Percentiles rank a stretch among this genome's conserved stretches.
phyloP scores from a whole-genome alignment of 2,329 filamentous ascomycete species.

The Aspergillus jensenii region DNA sequence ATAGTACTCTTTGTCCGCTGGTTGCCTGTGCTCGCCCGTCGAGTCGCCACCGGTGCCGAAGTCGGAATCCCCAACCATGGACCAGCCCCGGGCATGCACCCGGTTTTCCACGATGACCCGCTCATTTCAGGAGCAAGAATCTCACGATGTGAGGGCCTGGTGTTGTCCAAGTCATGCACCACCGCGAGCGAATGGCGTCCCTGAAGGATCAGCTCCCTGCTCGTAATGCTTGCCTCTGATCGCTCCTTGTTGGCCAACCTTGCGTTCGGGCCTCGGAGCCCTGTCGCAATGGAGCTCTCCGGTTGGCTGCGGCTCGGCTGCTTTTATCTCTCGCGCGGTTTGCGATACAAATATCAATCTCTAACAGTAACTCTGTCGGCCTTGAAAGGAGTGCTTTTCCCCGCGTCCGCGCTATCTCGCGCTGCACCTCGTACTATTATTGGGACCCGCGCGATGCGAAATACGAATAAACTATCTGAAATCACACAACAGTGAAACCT shows the following conservation, averaged over 20 bases:
- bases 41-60: constrained; percentile 4
- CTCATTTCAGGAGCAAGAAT: neutral
- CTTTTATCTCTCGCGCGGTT: constrained; percentile 16
- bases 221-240: constrained; percentile 6
- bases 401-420: neutral
- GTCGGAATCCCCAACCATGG: constrained; percentile 14
- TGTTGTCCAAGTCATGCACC: neutral
- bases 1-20: neutral
- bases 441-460: neutral
- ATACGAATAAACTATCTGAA: neutral
- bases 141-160: neutral
- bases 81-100: neutral
- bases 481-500: neutral
- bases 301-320: constrained; percentile 1
- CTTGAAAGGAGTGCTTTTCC: neutral
- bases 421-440: neutral
- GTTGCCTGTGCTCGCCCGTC: neutral
- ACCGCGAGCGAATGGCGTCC: neutral
- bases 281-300: neutral
- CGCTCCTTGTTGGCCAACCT: constrained; percentile 7
- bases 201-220: neutral
- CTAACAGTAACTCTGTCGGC: neutral
- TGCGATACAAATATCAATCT: constrained; percentile 11
- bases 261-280: neutral
- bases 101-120: constrained; percentile 1